A percentile compares a stretch with the other conserved stretches of the same genome.
These are phyloP conservation scores for Solanum corneliomulleri DNA, from an alignment of 257 asterid genomes.

Conservation along the genomic window DNA sequence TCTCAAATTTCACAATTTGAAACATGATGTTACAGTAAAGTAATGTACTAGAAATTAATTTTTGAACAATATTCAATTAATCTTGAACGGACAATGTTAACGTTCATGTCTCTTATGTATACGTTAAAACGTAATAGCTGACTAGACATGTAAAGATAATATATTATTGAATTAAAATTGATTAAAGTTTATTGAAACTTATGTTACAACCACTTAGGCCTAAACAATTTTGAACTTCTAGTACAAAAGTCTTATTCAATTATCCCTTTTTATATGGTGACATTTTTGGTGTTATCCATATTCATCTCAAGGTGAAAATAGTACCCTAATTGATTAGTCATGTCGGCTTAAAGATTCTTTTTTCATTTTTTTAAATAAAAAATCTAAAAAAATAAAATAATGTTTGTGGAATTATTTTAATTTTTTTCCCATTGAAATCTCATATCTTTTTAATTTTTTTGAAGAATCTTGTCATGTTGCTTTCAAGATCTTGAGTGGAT, in stretches of 20 bases:
- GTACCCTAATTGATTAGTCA: slow-evolving; percentile 1
- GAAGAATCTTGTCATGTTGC: slow-evolving; percentile 6
- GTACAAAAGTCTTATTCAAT: neutral
- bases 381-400: neutral
- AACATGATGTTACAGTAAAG: neutral
- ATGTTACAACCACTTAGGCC: neutral
- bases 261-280: neutral
- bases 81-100: neutral
- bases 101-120: neutral
- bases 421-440: neutral
- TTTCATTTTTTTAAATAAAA: neutral
- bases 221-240: neutral
- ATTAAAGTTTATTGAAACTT: neutral
- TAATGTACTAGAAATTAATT: neutral
- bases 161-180: neutral
- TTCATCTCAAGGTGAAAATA: neutral
- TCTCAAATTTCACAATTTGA: neutral
- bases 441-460: neutral
- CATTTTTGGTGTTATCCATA: neutral
- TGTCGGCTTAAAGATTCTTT: neutral
- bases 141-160: neutral
- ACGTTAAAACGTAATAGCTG: neutral
- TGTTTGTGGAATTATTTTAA: neutral
- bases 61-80: neutral
- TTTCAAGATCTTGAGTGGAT: slow-evolving; percentile 13